Evolutionary conservation across 2,329 filamentous ascomycete species (phyloP).

Genomic region (Fusarium sp.): DNA sequence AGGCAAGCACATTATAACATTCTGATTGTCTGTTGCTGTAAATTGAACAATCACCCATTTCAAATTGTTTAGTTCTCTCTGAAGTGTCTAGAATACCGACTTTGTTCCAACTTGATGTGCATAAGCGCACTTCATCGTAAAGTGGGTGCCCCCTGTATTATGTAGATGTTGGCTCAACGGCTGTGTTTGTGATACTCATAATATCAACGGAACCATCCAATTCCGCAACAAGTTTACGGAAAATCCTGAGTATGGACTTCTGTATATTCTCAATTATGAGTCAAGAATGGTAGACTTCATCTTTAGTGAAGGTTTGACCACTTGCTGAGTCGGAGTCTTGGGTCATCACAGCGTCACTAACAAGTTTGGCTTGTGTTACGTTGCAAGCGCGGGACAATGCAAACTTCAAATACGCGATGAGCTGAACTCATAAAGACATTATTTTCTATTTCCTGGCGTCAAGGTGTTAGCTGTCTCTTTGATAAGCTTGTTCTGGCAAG

Average conservation of each 20-base stretch:
- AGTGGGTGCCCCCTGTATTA: neutral
- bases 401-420: neutral
- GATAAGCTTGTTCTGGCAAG: too few species aligned
- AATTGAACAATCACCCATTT: too few species aligned
- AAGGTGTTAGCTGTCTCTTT: neutral
- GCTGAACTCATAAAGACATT: neutral
- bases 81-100: too few species aligned
- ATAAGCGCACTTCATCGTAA: neutral
- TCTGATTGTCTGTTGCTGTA: too few species aligned
- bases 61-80: too few species aligned
- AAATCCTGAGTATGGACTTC: neutral
- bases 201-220: neutral
- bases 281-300: too few species aligned
- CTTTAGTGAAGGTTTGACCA: neutral
- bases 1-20: too few species aligned
- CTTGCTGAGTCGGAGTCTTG: neutral
- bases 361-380: neutral
- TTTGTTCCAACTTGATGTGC: neutral
- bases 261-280: neutral
- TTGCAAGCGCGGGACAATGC: neutral
- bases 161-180: neutral
- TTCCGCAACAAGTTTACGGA: neutral
- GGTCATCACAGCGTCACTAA: neutral
- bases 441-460: neutral
- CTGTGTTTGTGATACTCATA: neutral